Conservation (phyloP, 495 filamentous ascomycete genomes). For the Letharia lupina region DNA sequence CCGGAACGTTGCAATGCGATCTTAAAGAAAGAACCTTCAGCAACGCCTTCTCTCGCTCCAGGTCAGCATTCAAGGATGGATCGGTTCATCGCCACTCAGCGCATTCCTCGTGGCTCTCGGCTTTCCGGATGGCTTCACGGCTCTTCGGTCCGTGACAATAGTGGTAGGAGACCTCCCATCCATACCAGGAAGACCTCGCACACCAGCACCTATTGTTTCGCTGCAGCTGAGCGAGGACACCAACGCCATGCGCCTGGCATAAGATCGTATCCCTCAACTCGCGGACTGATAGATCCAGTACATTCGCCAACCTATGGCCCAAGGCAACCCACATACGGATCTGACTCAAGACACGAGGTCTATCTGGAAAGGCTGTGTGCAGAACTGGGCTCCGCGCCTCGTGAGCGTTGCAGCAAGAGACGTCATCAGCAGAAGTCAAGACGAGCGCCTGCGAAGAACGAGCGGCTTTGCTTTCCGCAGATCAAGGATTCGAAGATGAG, state of each 20-base stretch:
- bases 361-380: neutral
- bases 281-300: conserved; percentile 23
- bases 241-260: conserved; percentile 9
- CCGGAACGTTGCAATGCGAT: neutral
- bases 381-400: neutral
- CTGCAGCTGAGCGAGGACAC: conserved; percentile 1
- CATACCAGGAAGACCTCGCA: conserved; percentile 15
- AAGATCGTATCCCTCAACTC: conserved; percentile 23
- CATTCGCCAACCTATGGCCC: conserved; percentile 22
- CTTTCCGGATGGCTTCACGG: conserved; percentile 24
- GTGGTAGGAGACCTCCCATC: neutral
- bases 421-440: neutral
- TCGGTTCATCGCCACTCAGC: conserved; percentile 16
- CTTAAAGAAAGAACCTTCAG: neutral
- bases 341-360: conserved; percentile 13
- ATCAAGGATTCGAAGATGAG: conserved; percentile 45
- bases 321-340: conserved; percentile 15
- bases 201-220: conserved; percentile 4
- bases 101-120: conserved; percentile 18
- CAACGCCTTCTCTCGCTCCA: conserved; percentile 6
- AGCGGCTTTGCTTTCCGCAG: conserved; percentile 43
- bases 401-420: neutral
- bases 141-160: conserved; percentile 13
- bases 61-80: neutral
- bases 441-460: conserved; percentile 7